Conservation (phyloP, 1,139 yeast species). For the Debaryomyces singareniensis region DNA sequence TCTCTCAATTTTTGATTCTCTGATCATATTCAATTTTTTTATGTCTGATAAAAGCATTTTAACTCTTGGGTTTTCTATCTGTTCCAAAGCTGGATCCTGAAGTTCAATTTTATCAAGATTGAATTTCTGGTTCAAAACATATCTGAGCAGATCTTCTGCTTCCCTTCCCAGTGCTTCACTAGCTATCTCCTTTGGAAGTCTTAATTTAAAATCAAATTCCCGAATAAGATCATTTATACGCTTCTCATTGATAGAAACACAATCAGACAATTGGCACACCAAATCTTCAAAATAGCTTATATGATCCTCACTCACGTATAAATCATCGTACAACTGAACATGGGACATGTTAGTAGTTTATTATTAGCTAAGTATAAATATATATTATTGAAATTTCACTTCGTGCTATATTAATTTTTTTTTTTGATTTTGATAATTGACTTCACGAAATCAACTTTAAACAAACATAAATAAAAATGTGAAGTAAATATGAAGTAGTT, state of each 20-base stretch:
- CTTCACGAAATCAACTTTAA: too few relatives aligned
- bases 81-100: background rate
- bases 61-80: background rate
- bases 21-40: slow-evolving; percentile 9
- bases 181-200: slow-evolving; percentile 1
- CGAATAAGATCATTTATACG: background rate
- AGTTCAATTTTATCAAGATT: slow-evolving; percentile 3
- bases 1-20: slow-evolving; percentile 2
- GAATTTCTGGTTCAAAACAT: slow-evolving; percentile 6
- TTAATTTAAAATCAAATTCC: slow-evolving; percentile 1
- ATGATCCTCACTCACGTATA: background rate
- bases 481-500: too few relatives aligned
- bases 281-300: background rate
- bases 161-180: background rate
- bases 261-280: background rate
- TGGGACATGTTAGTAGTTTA: too few relatives aligned
- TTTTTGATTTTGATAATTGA: too few relatives aligned
- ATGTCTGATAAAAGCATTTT: slow-evolving; percentile 15
- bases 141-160: background rate
- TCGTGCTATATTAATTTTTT: too few relatives aligned
- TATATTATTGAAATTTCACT: too few relatives aligned
- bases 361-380: too few relatives aligned
- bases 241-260: background rate
- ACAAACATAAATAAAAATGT: too few relatives aligned
- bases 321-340: too few relatives aligned